Base-by-base conservation (phyloP, 2,329 filamentous ascomycete species). In the Aspergillus thermomutatus region DNA sequence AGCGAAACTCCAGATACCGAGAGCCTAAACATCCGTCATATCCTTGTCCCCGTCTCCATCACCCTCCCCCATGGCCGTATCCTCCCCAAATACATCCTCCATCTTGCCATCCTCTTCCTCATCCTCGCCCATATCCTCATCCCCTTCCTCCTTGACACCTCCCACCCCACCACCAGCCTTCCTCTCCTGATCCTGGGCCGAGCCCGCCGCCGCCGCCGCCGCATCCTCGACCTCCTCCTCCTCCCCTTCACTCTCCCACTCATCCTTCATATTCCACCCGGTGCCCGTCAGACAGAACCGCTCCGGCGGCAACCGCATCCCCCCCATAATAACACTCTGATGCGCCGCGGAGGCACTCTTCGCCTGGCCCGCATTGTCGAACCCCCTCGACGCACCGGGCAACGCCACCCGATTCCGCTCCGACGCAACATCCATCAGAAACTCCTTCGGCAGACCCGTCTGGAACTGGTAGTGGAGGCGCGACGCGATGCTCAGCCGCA, bases 391-490 rank as follows among this genome's bases (percentile, higher is more conserved):
- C n/a, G 84, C 79, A 62, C 79, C 74, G 43, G 82, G 82, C 63
- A 84, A 68, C 28, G 76, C 77, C 50, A 83, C 77, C 5, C 79
- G 71, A 67, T 86, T 85, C 58, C 80, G 72, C 66, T 84, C 82
- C 26, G 74, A 73, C 14, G 82, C 85, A 27, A 86, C 72, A 67
- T 86, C 82, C 62, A 81, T 75, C 66, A 87, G 73, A 57, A 83
- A 86, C 64, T 87, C 85, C 66, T 87, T 87, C 0, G 84, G 83
- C 60, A 88, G 64, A 0, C 78, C 77, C 0, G 80, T 76, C 60
- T 81, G 79, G 65, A 87, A 88, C 65, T 86, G 83, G 63, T 85
- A 82, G 54, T 84, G 81, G 51, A 85, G 75, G 17, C 85, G 76
- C 47, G 80, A 82, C 2, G 82, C 81, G 53, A 88, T 86, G 3